Evolutionary conservation across 768 basidiomycete genomes (phyloP).

Genomic region (Termitomyces sp.): DNA sequence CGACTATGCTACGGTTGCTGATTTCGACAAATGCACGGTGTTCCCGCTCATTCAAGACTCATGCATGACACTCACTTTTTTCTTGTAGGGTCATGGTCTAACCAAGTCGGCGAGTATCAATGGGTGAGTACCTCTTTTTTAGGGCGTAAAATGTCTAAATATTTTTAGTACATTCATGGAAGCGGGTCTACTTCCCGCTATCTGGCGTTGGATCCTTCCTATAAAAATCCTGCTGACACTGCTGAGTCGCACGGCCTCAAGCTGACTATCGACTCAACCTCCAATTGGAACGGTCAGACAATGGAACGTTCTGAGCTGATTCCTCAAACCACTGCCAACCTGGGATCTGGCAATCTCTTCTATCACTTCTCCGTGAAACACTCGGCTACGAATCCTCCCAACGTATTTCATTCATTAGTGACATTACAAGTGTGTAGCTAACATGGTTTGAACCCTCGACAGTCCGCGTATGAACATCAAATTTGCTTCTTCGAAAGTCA

Average conservation of each 20-base stretch:
- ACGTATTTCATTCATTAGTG: slow-evolving; percentile 26
- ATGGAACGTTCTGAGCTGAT: slow-evolving; percentile 44
- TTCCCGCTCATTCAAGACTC: neutral
- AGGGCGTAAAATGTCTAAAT: neutral
- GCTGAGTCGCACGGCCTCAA: slow-evolving; percentile 47
- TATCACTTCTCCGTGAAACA: slow-evolving; percentile 61
- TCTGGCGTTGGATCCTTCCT: slow-evolving; percentile 43
- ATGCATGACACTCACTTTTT: neutral
- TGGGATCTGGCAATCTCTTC: slow-evolving; percentile 54
- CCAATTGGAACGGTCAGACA: slow-evolving; percentile 50
- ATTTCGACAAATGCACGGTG: slow-evolving; percentile 51
- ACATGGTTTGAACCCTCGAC: neutral
- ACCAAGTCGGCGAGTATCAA: slow-evolving; percentile 52
- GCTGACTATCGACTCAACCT: slow-evolving; percentile 49
- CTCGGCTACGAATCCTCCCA: slow-evolving; percentile 44
- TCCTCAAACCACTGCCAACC: slow-evolving; percentile 44
- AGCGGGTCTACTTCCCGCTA: slow-evolving; percentile 47
- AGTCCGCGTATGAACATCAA: slow-evolving; percentile 57
- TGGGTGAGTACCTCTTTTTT: slow-evolving; percentile 33
- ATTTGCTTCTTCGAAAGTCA: slow-evolving; percentile 62
- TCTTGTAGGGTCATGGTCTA: slow-evolving; percentile 49
- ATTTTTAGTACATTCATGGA: slow-evolving; percentile 50
- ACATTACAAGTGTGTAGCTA: neutral
- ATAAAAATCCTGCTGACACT: slow-evolving; percentile 57
- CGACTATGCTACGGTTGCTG: slow-evolving; percentile 35